Evolutionary conservation across 441 rosid species (phyloP), one percentile per base, ranked within the genome.

Genomic region (Adansonia rubrostipa): DNA sequence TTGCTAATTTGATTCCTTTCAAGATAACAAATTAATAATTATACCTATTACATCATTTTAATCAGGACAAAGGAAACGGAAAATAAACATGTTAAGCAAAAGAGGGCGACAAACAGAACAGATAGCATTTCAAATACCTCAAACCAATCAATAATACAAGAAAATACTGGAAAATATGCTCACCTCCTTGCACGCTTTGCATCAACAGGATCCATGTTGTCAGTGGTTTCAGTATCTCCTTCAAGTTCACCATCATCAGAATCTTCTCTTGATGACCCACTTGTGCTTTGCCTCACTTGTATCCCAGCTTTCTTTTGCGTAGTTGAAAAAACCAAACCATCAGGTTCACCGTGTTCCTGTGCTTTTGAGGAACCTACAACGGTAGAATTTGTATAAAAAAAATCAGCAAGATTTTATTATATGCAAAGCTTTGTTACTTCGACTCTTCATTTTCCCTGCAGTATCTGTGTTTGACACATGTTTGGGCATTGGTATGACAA

Each of bases 201-300:
- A 76, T 90, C 97, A 80, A 84, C 81, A 13, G 93, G 97, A 81
- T 85, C 92, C 84, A 64, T 76, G 78, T 85, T 81, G 71, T 87
- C 96, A 73, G 92, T 88, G 60, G 89, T 93, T 85, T 89, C 98
- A 19, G 87, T 92, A 81, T 93, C 98, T 71, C 93, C 40, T 36
- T 36, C 94, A 85, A 90, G 91, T 53, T 94, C 99, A 40, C 93
- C 99, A 60, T 92, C 96, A 80, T 93, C 97, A 40, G 99, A 95
- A 90, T 95, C 90, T 8, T 95, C 98, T 84, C 95, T 85, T 0
- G 99, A 96, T 36, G 98, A 96, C 42, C 92, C 98, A 84, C 98
- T 93, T 14, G 89, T 89, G 60, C 92, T 86, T 86, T 92, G 97
- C 90, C 88, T 90, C 63, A 77, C 79, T 74, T 84, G 90, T 36